These are phyloP conservation scores for Rhodosporidiobolus sp. DNA, from an alignment of 768 basidiomycete genomes.

Conservation along the genomic window DNA sequence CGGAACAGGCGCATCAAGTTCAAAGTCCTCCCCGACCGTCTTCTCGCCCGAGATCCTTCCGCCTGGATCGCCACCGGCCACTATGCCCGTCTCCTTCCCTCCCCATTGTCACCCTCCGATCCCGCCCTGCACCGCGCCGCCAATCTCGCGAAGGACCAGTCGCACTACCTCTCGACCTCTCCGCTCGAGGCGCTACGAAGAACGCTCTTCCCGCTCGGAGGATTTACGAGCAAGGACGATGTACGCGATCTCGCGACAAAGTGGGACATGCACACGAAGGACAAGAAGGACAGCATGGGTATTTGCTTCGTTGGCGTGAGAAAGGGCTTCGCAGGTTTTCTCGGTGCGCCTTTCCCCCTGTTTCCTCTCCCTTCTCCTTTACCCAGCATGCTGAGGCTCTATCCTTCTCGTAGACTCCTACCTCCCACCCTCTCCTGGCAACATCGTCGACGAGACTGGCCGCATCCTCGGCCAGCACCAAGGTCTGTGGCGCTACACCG, in stretches of 20 bases:
- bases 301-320: conserved; percentile 90
- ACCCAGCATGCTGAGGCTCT: background rate
- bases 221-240: conserved; percentile 60
- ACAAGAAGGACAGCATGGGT: conserved; percentile 82
- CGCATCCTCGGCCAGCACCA: conserved; percentile 60
- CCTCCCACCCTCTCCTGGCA: conserved; percentile 65
- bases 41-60: conserved; percentile 50
- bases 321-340: conserved; percentile 65
- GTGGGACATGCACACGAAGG: conserved; percentile 66
- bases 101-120: conserved; percentile 35
- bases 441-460: conserved; percentile 63
- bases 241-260: conserved; percentile 69
- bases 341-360: conserved; percentile 56
- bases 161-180: conserved; percentile 70
- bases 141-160: conserved; percentile 78
- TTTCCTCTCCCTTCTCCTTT: background rate
- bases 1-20: conserved; percentile 93
- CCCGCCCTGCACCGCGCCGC: conserved; percentile 52
- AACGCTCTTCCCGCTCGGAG: conserved; percentile 73
- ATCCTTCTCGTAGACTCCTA: conserved; percentile 62
- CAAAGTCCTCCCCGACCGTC: conserved; percentile 67
- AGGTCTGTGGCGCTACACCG: conserved; percentile 79
- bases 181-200: conserved; percentile 27
- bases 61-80: conserved; percentile 84
- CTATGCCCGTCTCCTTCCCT: conserved; percentile 71